Conservation (phyloP, 2,329 filamentous ascomycete species). For the Fusarium sarcochroum region DNA sequence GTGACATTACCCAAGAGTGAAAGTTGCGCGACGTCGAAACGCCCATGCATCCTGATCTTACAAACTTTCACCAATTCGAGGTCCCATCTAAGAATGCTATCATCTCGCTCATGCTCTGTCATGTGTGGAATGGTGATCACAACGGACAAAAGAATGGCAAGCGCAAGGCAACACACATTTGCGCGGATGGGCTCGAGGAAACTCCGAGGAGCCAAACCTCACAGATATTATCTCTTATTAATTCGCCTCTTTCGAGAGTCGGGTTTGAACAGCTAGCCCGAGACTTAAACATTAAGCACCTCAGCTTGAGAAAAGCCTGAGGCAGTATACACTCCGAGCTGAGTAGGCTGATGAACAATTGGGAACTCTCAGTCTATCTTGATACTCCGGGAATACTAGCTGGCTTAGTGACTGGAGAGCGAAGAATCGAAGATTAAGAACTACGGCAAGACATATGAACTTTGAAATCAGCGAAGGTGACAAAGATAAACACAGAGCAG, state of each 20-base stretch:
- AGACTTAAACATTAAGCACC: neutral
- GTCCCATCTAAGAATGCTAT: neutral
- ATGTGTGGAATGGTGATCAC: too few relatives aligned
- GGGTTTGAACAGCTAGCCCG: neutral
- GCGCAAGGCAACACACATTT: too few relatives aligned
- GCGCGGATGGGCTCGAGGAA: too few relatives aligned
- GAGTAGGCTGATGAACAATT: neutral
- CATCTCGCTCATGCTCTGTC: neutral
- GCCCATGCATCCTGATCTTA: constrained; percentile 13
- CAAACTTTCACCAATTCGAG: constrained; percentile 19
- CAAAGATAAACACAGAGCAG: fast-evolving
- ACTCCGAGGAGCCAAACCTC: too few relatives aligned
- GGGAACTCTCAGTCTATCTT: constrained; percentile 19
- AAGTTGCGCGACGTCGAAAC: constrained; percentile 3
- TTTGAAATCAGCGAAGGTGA: neutral
- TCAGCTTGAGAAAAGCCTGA: neutral
- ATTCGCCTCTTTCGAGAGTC: neutral
- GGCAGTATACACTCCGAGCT: constrained; percentile 1
- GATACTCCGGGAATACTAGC: too few relatives aligned
- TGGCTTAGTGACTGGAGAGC: neutral
- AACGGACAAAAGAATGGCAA: too few relatives aligned
- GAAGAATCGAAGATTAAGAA: neutral
- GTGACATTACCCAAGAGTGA: constrained; percentile 12
- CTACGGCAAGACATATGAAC: neutral
- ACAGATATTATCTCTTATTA: too few relatives aligned